Conservation (phyloP, 2,329 filamentous ascomycete genomes). For the Sclerotinia subarctica region DNA sequence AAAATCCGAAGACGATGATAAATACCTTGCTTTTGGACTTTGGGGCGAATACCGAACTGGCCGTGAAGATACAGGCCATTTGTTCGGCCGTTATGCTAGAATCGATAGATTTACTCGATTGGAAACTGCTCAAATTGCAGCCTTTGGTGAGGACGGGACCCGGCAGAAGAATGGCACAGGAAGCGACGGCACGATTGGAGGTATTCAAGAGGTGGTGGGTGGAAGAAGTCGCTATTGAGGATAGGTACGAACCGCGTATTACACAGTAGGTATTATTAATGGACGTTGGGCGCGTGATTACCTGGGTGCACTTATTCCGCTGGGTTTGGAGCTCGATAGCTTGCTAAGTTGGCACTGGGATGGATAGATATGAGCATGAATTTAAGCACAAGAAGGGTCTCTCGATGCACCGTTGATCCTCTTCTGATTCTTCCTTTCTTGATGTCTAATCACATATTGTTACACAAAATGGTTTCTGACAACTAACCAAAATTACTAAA, state of each 20-base stretch:
- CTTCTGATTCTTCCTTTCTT: not conserved
- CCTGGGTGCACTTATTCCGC: not conserved
- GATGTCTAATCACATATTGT: no score
- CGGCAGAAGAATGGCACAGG: conserved; percentile 50
- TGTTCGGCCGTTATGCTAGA: conserved; percentile 69
- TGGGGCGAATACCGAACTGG: conserved; percentile 57
- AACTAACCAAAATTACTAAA: not conserved
- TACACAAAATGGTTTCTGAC: not conserved
- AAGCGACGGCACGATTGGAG: conserved; percentile 49
- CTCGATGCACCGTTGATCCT: not conserved
- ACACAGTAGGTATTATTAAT: not conserved
- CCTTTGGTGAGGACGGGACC: conserved; percentile 59
- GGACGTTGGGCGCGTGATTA: no score
- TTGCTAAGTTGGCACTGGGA: not conserved
- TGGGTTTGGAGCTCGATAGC: not conserved
- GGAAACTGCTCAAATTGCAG: conserved; percentile 61
- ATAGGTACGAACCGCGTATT: not conserved
- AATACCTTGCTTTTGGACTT: conserved; percentile 52
- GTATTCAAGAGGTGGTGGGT: conserved; percentile 55
- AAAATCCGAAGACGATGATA: conserved; percentile 55
- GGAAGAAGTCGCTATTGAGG: conserved; percentile 42
- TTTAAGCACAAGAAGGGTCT: not conserved
- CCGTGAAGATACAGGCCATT: conserved; percentile 65
- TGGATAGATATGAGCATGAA: conserved; percentile 1
- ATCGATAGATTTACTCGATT: conserved; percentile 68